These are phyloP conservation scores for Penicillium coprophilum DNA, from an alignment of 495 filamentous ascomycete species.

Conservation along the genomic window DNA sequence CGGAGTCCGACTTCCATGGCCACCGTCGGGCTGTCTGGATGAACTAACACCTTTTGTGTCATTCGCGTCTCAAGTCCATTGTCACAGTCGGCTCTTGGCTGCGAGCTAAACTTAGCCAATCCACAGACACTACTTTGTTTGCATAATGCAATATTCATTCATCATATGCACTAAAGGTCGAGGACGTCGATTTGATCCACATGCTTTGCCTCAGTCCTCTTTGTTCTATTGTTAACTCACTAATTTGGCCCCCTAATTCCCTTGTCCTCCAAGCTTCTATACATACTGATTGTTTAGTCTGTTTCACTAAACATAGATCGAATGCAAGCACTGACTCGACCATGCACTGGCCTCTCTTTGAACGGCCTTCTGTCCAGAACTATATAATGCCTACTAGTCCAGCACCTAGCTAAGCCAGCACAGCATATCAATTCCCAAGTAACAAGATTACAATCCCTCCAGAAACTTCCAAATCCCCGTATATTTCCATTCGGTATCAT, in stretches of 20 bases:
- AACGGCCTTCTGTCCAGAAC: neutral
- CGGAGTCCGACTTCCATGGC: conserved; percentile 66
- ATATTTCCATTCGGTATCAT: neutral
- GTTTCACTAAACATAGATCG: neutral
- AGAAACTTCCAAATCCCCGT: neutral
- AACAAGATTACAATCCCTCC: neutral
- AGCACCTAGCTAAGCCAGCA: neutral
- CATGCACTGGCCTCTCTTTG: neutral
- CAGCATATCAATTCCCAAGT: neutral
- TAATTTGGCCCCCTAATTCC: neutral
- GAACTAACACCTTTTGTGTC: conserved; percentile 65
- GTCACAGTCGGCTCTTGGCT: neutral
- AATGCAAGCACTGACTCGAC: neutral
- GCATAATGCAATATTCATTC: neutral
- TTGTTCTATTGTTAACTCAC: neutral
- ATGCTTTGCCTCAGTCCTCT: neutral
- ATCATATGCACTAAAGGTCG: neutral
- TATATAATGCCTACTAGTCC: neutral
- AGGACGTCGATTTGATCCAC: neutral
- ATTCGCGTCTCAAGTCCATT: no score
- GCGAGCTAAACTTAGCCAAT: neutral
- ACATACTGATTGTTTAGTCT: neutral
- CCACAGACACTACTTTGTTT: neutral
- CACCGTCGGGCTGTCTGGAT: conserved; percentile 63
- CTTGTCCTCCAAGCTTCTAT: neutral